These are phyloP conservation scores for Hypoxylon sp. DNA, from an alignment of 2,329 filamentous ascomycete genomes.

Conservation along the genomic window DNA sequence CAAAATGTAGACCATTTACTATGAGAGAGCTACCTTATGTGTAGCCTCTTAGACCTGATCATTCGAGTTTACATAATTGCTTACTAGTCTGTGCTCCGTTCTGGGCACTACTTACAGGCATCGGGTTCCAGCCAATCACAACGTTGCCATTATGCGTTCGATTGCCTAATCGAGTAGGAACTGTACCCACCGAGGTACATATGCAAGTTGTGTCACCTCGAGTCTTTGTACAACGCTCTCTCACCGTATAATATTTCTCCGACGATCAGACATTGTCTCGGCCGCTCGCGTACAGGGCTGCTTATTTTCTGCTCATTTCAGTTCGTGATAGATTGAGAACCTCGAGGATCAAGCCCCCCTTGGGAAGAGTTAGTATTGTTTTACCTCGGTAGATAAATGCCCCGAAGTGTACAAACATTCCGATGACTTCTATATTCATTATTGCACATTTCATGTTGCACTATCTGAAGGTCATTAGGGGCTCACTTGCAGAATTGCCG, in stretches of 20 bases:
- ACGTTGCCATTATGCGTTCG: not conserved
- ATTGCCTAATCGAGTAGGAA: constrained; percentile 30
- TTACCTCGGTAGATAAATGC: not conserved
- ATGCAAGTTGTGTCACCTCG: not conserved
- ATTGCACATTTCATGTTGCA: not conserved
- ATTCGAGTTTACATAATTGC: not conserved
- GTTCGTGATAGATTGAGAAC: not conserved
- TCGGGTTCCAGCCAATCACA: constrained; percentile 26
- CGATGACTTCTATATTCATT: not conserved
- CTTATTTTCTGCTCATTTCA: not conserved
- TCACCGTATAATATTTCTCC: not conserved
- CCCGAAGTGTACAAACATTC: not conserved
- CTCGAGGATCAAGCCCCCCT: not conserved
- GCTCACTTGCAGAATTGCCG: not conserved
- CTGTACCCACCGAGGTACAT: constrained; percentile 3
- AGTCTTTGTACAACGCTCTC: not conserved
- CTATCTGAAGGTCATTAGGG: not conserved
- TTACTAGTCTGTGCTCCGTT: constrained; percentile 9
- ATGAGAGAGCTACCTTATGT: not conserved
- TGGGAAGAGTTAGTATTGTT: not conserved
- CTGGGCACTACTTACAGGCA: not conserved
- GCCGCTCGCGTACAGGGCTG: not conserved
- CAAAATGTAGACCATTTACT: not conserved
- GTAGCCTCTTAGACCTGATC: constrained; percentile 1
- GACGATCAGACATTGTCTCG: not conserved